A percentile compares a stretch with the other conserved stretches of the same genome.
These are phyloP conservation scores for Friedmanniomyces simplex DNA, from an alignment of 495 filamentous ascomycete genomes.

Conservation along the genomic window DNA sequence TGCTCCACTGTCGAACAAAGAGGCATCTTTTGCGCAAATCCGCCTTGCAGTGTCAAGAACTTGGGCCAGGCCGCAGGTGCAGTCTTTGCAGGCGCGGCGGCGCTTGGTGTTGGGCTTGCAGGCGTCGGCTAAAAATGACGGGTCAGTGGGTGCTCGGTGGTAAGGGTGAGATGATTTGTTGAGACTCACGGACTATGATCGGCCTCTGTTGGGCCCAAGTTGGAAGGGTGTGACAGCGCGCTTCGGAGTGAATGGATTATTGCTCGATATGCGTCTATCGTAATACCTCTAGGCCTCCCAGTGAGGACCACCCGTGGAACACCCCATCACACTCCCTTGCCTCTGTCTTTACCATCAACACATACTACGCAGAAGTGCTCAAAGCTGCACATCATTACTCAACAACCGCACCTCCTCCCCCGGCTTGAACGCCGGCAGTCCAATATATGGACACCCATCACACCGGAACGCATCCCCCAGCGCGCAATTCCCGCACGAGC, in stretches of 20 bases:
- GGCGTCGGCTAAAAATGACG: conserved; percentile 11
- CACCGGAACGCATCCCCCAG: conserved; percentile 83
- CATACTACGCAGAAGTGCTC: neutral
- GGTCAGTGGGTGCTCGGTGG: neutral
- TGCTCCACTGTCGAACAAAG: too few species aligned
- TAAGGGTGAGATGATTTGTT: conserved; percentile 4
- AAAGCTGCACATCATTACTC: conserved; percentile 82
- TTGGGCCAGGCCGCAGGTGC: conserved; percentile 80
- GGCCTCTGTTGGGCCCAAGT: too few species aligned
- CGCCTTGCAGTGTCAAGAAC: too few species aligned
- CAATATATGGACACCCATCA: conserved; percentile 81
- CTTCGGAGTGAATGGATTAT: too few species aligned
- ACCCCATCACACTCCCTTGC: too few species aligned
- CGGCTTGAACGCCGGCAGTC: conserved; percentile 88
- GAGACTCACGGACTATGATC: conserved; percentile 65
- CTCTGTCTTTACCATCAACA: too few species aligned
- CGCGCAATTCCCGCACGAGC: conserved; percentile 85
- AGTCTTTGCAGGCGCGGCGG: conserved; percentile 92
- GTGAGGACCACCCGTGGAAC: too few species aligned
- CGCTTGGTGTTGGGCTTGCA: conserved; percentile 49
- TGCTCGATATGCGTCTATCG: too few species aligned
- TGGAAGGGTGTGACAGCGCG: too few species aligned
- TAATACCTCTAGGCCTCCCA: too few species aligned
- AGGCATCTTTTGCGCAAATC: too few species aligned
- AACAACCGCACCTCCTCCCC: conserved; percentile 84